Base-by-base conservation (phyloP, 495 filamentous ascomycete genomes). In the Neurospora sp. region DNA sequence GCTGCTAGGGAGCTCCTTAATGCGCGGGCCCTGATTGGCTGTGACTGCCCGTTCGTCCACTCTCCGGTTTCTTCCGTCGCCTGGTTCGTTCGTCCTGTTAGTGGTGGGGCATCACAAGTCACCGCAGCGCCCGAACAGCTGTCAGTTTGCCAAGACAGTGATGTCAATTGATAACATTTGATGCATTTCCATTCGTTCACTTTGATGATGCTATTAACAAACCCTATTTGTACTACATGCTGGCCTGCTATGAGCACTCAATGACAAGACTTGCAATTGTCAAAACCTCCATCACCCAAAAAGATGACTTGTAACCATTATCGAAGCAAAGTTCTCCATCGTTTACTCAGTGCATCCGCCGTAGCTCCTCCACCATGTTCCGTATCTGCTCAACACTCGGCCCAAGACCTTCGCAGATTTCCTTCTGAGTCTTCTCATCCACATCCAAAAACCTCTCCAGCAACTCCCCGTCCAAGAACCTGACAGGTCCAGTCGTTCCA, bases 391-490 rank as follows among this genome's bases (percentile, higher is more conserved):
- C 92, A 3, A 96, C 89, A 72, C 87, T 84, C 0, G 83, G 86
- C n/a, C 85, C 88, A 16, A 92, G 78, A 17, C 84, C 87, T 73
- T 87, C 80, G 68, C 87, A 87, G 70, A 97, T 88, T 76, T 88
- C 85, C 78, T 87, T 84, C 78, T 97, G 94, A 70, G 88, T 78
- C 8, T 79, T 81, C 61, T 89, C 86, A 59, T 86, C 82, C 65
- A 90, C 83, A 74, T 93, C 90, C 71, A 98, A 79, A 80, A 98
- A 99, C 53, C 87, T 79, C 81, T 97, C 94, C 37, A 99, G 84
- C 69, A 98, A 82, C 78, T 98, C 96, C 0, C 94, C 96, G 77
- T 99, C 96, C 59, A 98, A 89, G 77, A 98, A 97, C 8, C 96
- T 86, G 74, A 88, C 91, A 1, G 96, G 96, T 71, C 91, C 92